Percentiles rank a stretch among this genome's conserved stretches.
These are phyloP conservation scores for Talaromyces atroroseus DNA, from an alignment of 2,329 filamentous ascomycete genomes.

Conservation along the genomic window DNA sequence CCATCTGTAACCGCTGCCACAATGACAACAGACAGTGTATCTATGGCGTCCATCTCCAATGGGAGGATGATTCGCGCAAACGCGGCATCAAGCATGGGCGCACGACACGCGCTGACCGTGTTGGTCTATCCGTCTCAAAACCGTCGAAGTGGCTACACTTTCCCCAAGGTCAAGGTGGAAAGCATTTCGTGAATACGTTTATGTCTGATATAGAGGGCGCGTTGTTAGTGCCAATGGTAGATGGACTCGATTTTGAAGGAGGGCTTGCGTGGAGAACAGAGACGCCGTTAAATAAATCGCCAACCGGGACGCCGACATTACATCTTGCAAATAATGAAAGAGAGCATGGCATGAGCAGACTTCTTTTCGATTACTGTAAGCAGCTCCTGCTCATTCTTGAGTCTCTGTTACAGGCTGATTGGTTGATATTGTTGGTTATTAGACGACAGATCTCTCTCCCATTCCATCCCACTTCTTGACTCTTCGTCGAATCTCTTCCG, in stretches of 20 bases:
- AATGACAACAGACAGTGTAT: conserved; percentile 11
- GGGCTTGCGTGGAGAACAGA: neutral
- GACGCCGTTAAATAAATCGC: neutral
- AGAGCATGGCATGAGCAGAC: neutral
- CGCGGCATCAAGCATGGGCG: conserved; percentile 15
- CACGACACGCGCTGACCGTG: conserved; percentile 10
- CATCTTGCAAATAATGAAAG: neutral
- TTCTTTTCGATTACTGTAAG: conserved; percentile 14
- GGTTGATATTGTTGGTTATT: neutral
- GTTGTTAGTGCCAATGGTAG: conserved; percentile 3
- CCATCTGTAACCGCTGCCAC: conserved; percentile 11
- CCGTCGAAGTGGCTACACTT: conserved; percentile 8
- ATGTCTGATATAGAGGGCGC: conserved; percentile 11
- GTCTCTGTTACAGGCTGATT: too few species aligned
- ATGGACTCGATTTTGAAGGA: conserved; percentile 8
- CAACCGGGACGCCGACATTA: conserved; percentile 2
- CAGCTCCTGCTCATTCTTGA: neutral
- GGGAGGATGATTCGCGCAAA: conserved; percentile 15
- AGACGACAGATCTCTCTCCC: conserved; percentile 13
- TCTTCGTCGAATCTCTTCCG: conserved; percentile 13
- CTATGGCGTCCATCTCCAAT: conserved; percentile 13
- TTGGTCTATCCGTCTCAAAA: conserved; percentile 8
- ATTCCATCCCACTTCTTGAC: conserved; percentile 14
- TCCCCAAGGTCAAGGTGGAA: conserved; percentile 7
- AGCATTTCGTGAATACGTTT: conserved; percentile 14